These are phyloP conservation scores for Andrographis paniculata DNA, from an alignment of 305 asterid species.

Conservation along the genomic window DNA sequence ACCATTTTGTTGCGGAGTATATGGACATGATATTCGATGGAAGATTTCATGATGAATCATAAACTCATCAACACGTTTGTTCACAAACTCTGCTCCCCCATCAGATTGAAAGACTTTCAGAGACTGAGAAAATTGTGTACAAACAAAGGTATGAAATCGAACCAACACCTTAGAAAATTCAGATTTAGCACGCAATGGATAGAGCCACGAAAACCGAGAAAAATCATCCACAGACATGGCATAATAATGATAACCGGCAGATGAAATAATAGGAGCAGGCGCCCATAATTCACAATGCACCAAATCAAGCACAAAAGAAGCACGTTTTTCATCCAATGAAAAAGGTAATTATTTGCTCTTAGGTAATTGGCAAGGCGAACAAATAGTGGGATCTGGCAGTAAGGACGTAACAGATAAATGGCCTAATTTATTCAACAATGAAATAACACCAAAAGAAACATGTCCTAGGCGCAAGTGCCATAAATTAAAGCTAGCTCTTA, in stretches of 20 bases:
- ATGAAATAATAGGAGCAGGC: not conserved
- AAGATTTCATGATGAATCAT: not conserved
- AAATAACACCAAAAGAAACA: conserved; percentile 1
- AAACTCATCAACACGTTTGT: not conserved
- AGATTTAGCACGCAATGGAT: not conserved
- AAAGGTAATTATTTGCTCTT: not conserved
- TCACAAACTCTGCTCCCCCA: not conserved
- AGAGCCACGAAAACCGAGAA: too few species aligned
- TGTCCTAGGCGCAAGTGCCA: not conserved
- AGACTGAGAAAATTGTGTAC: not conserved
- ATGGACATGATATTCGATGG: conserved; percentile 1
- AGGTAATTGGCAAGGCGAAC: not conserved
- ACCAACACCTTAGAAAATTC: not conserved
- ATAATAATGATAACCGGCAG: not conserved
- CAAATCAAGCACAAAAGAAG: not conserved
- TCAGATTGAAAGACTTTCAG: conserved; percentile 5
- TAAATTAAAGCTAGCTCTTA: not conserved
- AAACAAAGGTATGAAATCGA: not conserved
- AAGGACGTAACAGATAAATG: conserved; percentile 1
- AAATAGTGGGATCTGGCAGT: not conserved
- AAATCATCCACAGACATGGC: conserved; percentile 2
- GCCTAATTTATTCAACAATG: not conserved
- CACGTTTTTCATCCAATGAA: not conserved
- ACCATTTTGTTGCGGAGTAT: conserved; percentile 7
- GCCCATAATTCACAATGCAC: not conserved